Base-by-base conservation (phyloP, 2,329 filamentous ascomycete genomes). In the Colletotrichum graminicola region DNA sequence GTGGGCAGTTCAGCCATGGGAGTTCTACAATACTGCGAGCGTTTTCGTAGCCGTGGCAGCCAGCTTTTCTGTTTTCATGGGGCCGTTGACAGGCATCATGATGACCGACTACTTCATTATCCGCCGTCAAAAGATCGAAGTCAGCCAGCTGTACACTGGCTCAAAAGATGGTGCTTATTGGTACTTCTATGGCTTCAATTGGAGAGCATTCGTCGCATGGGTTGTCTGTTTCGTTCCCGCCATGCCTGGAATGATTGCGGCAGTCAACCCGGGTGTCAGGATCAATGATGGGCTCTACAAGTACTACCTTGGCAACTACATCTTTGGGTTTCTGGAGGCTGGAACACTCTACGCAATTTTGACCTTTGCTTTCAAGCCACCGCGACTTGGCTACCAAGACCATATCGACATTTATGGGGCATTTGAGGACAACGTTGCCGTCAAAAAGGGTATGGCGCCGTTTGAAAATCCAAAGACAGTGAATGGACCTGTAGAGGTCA, bases 91-190 rank as follows among this genome's bases (percentile, higher is more conserved):
- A 0, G 78, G 78, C 10, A 73, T 79, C 62, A 79, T 79, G 76
- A 74, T 78, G 39, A 73, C 71, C 11, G 78, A 79, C 59, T 79
- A 78, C 72, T 79, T 75, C 54, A 23, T 78, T 26, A 52, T 79
- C n/a, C 80, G 82, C 7, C 76, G 77, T 2, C 77, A 79, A 61
- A 79, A 79, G 63, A 76, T 83, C 59, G 79, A 82, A 69, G 74
- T 83, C 34, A 79, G 78, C 14, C 80, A 82, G 54, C 70, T 84
- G 12, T 84, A 84, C 71, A 75, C 75, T 8, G 75, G 74, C 14
- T 74, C 76, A 11, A 74, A 73, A 6, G 75, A 80, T 23, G 80
- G 79, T 2, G 80, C 80, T 16, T 84, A 84, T 72, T 82, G 79
- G 76, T 83, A 79, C 73, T 72, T 73, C 2, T 67, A 77, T 18